These are phyloP conservation scores for Barnettozyma sucrosica DNA, from an alignment of 805 yeast species.

Conservation along the genomic window DNA sequence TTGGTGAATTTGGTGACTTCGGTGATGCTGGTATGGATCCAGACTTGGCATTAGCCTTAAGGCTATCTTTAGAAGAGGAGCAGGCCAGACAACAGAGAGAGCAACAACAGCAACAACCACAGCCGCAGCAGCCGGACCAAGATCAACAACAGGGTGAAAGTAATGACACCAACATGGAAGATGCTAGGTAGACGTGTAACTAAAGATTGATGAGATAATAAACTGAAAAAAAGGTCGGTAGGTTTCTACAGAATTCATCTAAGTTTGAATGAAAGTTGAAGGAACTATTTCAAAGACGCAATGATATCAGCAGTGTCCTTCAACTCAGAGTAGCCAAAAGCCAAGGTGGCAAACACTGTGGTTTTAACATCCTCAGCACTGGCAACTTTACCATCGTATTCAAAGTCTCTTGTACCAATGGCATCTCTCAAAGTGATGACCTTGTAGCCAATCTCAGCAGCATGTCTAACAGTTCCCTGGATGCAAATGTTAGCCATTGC, in stretches of 20 bases:
- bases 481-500: conserved; percentile 21
- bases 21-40: conserved; percentile 94
- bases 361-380: conserved; percentile 10
- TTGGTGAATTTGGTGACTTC: conserved; percentile 49
- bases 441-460: conserved; percentile 16
- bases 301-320: conserved; percentile 9
- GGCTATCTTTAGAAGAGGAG: conserved; percentile 93
- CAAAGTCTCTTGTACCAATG: conserved; percentile 15
- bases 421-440: conserved; percentile 15
- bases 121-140: conserved; percentile 1
- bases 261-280: neutral
- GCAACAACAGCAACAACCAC: conserved; percentile 8
- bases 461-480: conserved; percentile 19
- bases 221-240: neutral
- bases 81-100: conserved; percentile 84
- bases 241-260: neutral
- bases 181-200: conserved; percentile 2
- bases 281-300: neutral
- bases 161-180: conserved; percentile 7
- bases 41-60: conserved; percentile 90
- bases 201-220: neutral
- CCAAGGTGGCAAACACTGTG: conserved; percentile 16
- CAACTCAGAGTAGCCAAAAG: conserved; percentile 13
- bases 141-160: conserved; percentile 1
- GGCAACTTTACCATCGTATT: conserved; percentile 14